Base-by-base conservation (phyloP, 192 early-diverging fungal species). In the Coemansia sp. region DNA sequence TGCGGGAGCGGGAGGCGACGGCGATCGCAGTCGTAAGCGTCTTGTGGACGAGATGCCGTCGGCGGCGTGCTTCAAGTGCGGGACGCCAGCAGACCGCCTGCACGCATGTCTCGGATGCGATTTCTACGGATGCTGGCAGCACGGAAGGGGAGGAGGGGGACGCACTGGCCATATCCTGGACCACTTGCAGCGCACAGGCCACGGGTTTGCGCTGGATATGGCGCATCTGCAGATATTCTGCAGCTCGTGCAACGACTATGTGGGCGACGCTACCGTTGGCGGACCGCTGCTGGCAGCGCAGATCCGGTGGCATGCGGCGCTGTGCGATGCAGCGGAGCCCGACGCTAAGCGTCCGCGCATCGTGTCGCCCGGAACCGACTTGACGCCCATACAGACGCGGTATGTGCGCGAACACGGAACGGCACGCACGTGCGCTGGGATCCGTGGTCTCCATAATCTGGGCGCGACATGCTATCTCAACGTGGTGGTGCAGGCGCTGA, bases 391-490 rank as follows among this genome's bases (percentile, higher is more conserved):
- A 10, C 77, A 75, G 64, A 56, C 83, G 1, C 67, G 68, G 66
- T 84, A 83, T 16, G 54, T 82, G 19, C 52, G 60, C n/a, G 81
- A 79, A 19, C 73, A 84, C 41, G 81, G 73, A 12, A 48, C 63
- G 5, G 54, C 70, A 18, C 54, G 64, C 21, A 52, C 70, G 39
- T 86, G 84, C 32, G 70, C 76, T 42, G 92, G 93, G 6, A 72
- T 97, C 15, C 88, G 97, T n/a, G 97, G 97, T 16, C 76, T 96
- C 58, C 76, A 86, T 40, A 99, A 99, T 64, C 87, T 99, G 84
- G 97, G 97, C 15, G 90, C 92, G 0, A 99, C 97, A 1, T 99
- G 97, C 72, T 99, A 94, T 67, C 95, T 99, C 87, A 95, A 93
- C 74, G 92, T 91, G 6, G 90, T 99, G 23, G 81, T 99, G 47